These are phyloP conservation scores for Gracilaria gracilis DNA, from an alignment of 23 red algal species.

Conservation along the genomic window DNA sequence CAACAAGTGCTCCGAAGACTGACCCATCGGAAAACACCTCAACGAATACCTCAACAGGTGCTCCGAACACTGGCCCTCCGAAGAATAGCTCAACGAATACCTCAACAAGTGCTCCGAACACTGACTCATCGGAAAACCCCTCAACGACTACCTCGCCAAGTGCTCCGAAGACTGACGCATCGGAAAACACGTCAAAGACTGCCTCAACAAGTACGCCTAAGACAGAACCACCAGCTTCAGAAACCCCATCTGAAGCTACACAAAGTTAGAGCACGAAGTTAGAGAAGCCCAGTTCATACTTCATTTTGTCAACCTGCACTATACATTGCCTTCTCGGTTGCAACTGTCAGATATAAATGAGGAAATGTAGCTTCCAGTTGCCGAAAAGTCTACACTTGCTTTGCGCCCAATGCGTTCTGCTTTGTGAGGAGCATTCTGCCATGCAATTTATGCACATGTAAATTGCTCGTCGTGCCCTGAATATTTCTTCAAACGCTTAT, in stretches of 20 bases:
- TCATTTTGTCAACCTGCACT: neutral
- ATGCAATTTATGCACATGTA: neutral
- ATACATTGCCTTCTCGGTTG: neutral
- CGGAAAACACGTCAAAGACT: too few relatives aligned
- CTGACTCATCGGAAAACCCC: too few relatives aligned
- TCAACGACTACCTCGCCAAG: too few relatives aligned
- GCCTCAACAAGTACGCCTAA: too few relatives aligned
- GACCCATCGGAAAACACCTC: too few relatives aligned
- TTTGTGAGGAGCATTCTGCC: neutral
- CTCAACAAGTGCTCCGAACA: too few relatives aligned
- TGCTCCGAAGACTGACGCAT: too few relatives aligned
- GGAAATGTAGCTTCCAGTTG: neutral
- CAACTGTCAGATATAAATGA: neutral
- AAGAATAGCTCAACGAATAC: too few relatives aligned
- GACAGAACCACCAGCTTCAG: neutral
- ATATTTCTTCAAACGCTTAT: constrained; percentile 6
- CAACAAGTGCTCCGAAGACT: neutral
- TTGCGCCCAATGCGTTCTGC: neutral
- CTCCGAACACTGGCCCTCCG: too few relatives aligned
- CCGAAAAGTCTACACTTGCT: neutral
- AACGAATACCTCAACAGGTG: too few relatives aligned
- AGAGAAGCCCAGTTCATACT: too few relatives aligned
- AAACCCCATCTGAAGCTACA: neutral
- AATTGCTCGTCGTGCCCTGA: constrained; percentile 9
- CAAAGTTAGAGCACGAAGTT: neutral